A percentile compares a stretch with the other conserved stretches of the same genome.
phyloP scores from a whole-genome alignment of 1,284 basidiomycete genomes.

The Fomitopsis pinicola region DNA sequence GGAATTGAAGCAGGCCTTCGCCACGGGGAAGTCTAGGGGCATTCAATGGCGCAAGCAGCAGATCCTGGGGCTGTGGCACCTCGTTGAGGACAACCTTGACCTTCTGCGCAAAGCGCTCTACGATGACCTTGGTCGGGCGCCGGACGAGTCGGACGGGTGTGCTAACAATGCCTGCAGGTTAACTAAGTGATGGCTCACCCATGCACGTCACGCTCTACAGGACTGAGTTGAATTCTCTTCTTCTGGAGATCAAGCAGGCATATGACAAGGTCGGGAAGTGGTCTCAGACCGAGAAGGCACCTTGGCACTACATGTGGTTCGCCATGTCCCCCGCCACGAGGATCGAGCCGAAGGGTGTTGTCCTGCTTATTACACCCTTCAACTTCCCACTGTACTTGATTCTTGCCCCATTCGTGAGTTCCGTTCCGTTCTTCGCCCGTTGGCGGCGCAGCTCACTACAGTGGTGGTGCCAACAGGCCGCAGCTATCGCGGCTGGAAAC shows the following conservation, averaged over 20 bases:
- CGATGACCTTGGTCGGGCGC: constrained; percentile 54
- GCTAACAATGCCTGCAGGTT: not conserved
- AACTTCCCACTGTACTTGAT: constrained; percentile 52
- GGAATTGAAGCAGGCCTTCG: constrained; percentile 49
- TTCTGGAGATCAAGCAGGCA: constrained; percentile 59
- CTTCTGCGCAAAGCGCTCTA: constrained; percentile 48
- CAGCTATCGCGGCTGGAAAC: constrained; percentile 78
- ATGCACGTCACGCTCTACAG: not conserved
- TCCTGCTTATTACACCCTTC: constrained; percentile 65
- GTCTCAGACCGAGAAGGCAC: constrained; percentile 65
- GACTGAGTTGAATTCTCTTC: constrained; percentile 44
- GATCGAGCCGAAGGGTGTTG: constrained; percentile 77
- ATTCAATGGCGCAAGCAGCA: constrained; percentile 63
- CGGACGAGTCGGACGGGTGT: constrained; percentile 44
- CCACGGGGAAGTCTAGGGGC: constrained; percentile 50
- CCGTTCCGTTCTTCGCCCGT: not conserved
- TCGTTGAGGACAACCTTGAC: constrained; percentile 59
- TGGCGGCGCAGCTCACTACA: not conserved
- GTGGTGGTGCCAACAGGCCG: constrained; percentile 26
- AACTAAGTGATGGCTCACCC: constrained; percentile 18
- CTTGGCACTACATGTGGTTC: constrained; percentile 50
- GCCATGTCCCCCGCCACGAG: constrained; percentile 59
- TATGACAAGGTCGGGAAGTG: constrained; percentile 71
- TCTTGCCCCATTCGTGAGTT: constrained; percentile 44
- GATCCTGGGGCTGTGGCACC: constrained; percentile 58